Base-by-base conservation (phyloP, 2,329 filamentous ascomycete genomes). In the Pleurostoma richardsiae region DNA sequence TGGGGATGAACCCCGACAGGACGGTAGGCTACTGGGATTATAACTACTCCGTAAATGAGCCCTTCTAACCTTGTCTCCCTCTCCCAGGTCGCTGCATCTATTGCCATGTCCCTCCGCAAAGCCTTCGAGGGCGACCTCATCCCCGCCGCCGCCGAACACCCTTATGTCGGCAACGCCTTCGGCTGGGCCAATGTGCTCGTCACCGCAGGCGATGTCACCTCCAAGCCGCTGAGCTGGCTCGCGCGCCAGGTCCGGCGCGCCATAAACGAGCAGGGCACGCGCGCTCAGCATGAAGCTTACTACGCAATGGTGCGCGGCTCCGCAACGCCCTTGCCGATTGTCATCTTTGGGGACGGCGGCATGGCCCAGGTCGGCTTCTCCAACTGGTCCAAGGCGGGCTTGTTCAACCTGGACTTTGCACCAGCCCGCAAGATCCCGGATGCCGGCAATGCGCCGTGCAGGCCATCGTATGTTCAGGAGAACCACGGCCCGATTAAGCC, bases 211-310 rank as follows among this genome's bases (percentile, higher is more conserved):
- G 58, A 62, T 8, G 46, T 68, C 8, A 27, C 55, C 8, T 39
- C 36, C 6, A 60, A 58, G 48, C 63, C 66, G 4, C 49, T 68
- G 7, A 56, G 59, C 47, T 53, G 52, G 40, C 48, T 56, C 2
- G 64, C 60, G 3, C 46, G 44, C 6, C 30, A 52, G 31, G 54
- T 67, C 28, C 58, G 63, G 5, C 45, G 47, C 3, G 45, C 57
- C 6, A 62, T 68, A 46, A 47, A 48, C 26, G 55, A 60, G 48
- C 63, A 59, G 43, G 60, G 61, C 8, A 61, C 62, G 3, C 51
- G 57, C 2, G 53, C 46, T 4, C 65, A 69, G 52, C 52, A 64
- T 43, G 62, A 67, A 47, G 69, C 59, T 31, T 67, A 60, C 51
- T 55, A 52, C n/a, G 50, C 55, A n/a, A 52, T 60, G 41, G 47